Conservation (phyloP, 2,329 filamentous ascomycete genomes). For the Fusarium virguliforme region DNA sequence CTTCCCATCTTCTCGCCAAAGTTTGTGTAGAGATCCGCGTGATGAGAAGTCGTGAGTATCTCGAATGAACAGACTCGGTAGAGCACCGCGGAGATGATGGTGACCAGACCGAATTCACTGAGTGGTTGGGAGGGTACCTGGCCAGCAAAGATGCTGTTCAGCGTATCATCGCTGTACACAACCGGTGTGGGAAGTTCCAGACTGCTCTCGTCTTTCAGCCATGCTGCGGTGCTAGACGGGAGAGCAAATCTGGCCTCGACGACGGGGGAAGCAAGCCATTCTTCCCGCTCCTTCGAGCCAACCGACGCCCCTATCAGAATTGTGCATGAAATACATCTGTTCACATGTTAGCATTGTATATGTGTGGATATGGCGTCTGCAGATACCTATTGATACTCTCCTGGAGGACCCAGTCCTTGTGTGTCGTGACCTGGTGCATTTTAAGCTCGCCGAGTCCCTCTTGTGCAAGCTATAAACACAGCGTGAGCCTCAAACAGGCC, state of each 20-base stretch:
- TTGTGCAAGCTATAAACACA: not conserved
- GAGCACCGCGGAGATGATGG: conserved; percentile 8
- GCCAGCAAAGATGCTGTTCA: conserved; percentile 12
- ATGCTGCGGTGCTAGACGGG: conserved; percentile 6
- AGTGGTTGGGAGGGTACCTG: not conserved
- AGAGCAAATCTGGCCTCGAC: conserved; percentile 15
- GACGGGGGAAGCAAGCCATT: conserved; percentile 9
- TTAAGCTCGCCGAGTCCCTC: conserved; percentile 1
- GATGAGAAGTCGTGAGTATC: conserved; percentile 3
- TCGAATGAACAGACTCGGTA: conserved; percentile 10
- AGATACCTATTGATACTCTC: conserved; percentile 7
- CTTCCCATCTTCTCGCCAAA: conserved; percentile 6
- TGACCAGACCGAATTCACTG: conserved; percentile 10
- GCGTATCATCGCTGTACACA: conserved; percentile 1
- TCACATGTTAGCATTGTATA: not conserved
- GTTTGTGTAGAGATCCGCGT: not conserved
- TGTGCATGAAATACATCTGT: conserved; percentile 12
- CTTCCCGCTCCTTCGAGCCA: conserved; percentile 16
- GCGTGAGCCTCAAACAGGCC: not conserved
- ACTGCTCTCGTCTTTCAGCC: conserved; percentile 13
- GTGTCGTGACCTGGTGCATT: not conserved
- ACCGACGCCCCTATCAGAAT: conserved; percentile 17
- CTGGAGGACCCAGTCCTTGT: not conserved
- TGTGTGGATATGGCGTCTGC: not conserved
- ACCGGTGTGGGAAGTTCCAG: not conserved